Conservation (phyloP, 176 grass and related monocot species). For the Carex myosuroides region DNA sequence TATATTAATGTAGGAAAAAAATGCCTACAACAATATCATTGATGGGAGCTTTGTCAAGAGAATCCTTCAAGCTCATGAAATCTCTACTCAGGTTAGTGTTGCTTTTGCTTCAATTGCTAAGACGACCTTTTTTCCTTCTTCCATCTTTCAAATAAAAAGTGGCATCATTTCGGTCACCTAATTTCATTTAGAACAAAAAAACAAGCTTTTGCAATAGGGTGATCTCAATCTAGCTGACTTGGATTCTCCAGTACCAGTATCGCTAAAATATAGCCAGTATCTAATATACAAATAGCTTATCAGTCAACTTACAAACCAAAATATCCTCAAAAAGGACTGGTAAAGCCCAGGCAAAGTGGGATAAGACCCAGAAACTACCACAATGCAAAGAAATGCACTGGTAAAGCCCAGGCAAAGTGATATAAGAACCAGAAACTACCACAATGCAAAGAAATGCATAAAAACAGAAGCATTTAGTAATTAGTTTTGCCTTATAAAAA, state of each 20-base stretch:
- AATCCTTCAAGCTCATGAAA: slow-evolving; percentile 56
- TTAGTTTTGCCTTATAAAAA: slow-evolving; percentile 16
- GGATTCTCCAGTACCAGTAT: neutral
- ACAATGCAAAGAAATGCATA: neutral
- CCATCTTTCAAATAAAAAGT: neutral
- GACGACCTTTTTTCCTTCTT: neutral
- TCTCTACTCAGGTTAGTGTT: slow-evolving; percentile 44
- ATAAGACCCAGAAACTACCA: neutral
- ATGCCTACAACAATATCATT: slow-evolving; percentile 33
- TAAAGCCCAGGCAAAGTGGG: neutral
- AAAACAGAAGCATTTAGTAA: neutral
- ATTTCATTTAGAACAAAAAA: neutral
- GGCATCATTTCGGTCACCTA: neutral
- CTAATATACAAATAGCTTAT: neutral
- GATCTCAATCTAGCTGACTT: neutral
- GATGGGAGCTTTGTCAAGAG: slow-evolving; percentile 62
- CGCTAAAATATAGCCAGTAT: neutral
- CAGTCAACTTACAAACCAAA: neutral
- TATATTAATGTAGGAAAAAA: slow-evolving; percentile 36
- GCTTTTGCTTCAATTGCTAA: slow-evolving; percentile 11
- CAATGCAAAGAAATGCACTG: neutral
- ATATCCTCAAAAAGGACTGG: neutral
- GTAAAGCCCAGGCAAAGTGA: neutral
- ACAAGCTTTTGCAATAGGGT: neutral
- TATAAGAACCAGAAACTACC: neutral